A percentile compares a stretch with the other conserved stretches of the same genome.
Evolutionary conservation across 1,284 basidiomycete species (phyloP).

Genomic region (Afroboletus lepidellus): DNA sequence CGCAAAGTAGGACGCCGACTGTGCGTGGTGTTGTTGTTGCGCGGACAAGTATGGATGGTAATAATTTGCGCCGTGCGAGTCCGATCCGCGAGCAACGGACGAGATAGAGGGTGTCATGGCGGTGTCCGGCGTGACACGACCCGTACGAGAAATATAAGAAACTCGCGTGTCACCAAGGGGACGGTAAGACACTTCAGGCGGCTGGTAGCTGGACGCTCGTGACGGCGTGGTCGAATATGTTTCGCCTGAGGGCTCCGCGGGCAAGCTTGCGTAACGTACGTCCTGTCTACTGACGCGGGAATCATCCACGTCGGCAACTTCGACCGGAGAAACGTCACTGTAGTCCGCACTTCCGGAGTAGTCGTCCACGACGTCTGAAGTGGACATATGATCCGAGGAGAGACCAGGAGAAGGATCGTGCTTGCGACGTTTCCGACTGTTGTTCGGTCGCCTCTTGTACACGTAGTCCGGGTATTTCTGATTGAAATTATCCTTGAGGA

Average conservation of each 20-base stretch:
- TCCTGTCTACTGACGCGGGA: constrained; percentile 19
- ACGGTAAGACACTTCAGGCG: constrained; percentile 25
- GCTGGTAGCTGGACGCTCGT: constrained; percentile 28
- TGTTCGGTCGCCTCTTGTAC: constrained; percentile 79
- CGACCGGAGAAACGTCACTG: constrained; percentile 34
- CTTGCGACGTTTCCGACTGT: constrained; percentile 69
- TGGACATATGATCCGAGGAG: constrained; percentile 23
- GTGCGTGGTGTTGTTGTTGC: constrained; percentile 28
- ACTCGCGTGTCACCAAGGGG: constrained; percentile 29
- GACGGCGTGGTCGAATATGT: constrained; percentile 19
- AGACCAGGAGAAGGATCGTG: constrained; percentile 38
- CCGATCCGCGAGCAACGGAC: constrained; percentile 28
- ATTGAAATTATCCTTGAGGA: constrained; percentile 80
- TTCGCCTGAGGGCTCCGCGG: constrained; percentile 22
- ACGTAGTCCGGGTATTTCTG: constrained; percentile 84
- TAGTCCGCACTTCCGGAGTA: constrained; percentile 23
- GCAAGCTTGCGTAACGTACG: constrained; percentile 22
- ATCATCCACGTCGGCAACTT: constrained; percentile 27
- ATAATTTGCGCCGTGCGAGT: constrained; percentile 19
- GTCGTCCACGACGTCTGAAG: constrained; percentile 27
- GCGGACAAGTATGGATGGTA: constrained; percentile 28
- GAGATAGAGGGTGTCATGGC: constrained; percentile 20
- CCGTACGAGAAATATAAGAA: constrained; percentile 31
- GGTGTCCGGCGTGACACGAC: constrained; percentile 29
- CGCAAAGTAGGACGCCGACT: constrained; percentile 27